Conservation (phyloP, 208 protist genomes). For the Trypanosoma caninum region DNA sequence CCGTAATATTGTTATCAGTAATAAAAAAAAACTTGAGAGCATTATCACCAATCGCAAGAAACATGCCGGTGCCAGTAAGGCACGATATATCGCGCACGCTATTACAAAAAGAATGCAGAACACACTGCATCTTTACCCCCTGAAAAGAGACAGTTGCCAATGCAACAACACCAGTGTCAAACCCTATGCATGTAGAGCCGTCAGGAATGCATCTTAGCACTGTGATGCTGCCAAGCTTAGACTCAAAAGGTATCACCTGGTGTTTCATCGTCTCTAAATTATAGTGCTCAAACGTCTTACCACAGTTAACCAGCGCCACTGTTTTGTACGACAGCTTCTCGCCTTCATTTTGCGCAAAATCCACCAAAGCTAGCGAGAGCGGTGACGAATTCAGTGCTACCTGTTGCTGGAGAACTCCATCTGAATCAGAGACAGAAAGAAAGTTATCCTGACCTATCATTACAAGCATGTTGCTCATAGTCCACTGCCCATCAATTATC, state of each 20-base stretch:
- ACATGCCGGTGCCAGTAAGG: conserved; percentile 44
- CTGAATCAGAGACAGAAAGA: conserved; percentile 80
- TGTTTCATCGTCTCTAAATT: conserved; percentile 44
- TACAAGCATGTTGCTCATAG: conserved; percentile 62
- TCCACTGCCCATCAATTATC: conserved; percentile 92
- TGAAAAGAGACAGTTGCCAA: conserved; percentile 34
- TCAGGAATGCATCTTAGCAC: conserved; percentile 28
- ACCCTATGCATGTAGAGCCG: conserved; percentile 47
- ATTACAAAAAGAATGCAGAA: conserved; percentile 30
- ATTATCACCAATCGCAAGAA: conserved; percentile 42
- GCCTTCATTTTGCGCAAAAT: conserved; percentile 7
- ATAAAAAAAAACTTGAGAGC: conserved; percentile 51
- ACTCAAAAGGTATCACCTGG: conserved; percentile 66
- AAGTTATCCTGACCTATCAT: conserved; percentile 84
- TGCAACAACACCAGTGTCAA: conserved; percentile 55
- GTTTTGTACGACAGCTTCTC: conserved; percentile 25
- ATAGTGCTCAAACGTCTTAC: conserved; percentile 43
- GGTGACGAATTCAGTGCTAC: conserved; percentile 45
- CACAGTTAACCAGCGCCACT: conserved; percentile 64
- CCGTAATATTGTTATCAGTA: conserved; percentile 53
- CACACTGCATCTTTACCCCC: conserved; percentile 36
- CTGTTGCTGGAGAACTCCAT: conserved; percentile 72
- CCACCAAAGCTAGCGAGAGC: conserved; percentile 53
- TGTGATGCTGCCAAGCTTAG: conserved; percentile 64
- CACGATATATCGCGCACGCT: conserved; percentile 38